Percentiles rank a stretch among this genome's conserved stretches.
phyloP scores from a whole-genome alignment of 2,329 filamentous ascomycete species.

The Bipolaris gigantea region DNA sequence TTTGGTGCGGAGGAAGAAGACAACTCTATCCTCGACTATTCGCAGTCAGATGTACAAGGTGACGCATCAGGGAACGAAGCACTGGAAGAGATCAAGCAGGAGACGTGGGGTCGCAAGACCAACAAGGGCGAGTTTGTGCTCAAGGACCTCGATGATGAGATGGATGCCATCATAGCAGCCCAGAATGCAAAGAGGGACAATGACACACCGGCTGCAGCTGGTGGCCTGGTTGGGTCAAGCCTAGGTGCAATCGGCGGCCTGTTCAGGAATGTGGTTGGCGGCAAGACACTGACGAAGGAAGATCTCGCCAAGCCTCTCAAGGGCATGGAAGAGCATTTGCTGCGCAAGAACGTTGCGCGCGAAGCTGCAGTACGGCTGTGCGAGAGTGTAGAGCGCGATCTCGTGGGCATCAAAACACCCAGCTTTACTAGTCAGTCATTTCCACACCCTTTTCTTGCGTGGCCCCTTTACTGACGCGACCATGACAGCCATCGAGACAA shows the following conservation, averaged over 20 bases:
- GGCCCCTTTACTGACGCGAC: slow-evolving; percentile 11
- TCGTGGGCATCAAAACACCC: slow-evolving; percentile 87
- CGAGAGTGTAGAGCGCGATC: slow-evolving; percentile 85
- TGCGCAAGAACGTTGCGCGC: slow-evolving; percentile 94
- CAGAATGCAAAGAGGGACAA: slow-evolving; percentile 63
- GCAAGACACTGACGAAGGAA: slow-evolving; percentile 85
- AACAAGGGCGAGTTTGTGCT: slow-evolving; percentile 90
- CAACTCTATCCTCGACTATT: slow-evolving; percentile 84
- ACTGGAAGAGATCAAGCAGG: slow-evolving; percentile 74
- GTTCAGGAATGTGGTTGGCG: slow-evolving; percentile 92
- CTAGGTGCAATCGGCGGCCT: slow-evolving; percentile 82
- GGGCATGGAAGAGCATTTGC: slow-evolving; percentile 91
- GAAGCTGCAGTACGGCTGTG: slow-evolving; percentile 92
- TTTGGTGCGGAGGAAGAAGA: slow-evolving; percentile 87
- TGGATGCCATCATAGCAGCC: slow-evolving; percentile 81
- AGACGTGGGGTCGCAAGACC: slow-evolving; percentile 82
- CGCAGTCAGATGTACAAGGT: slow-evolving; percentile 60
- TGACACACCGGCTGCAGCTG: slow-evolving; percentile 25
- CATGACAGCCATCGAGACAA: slow-evolving; percentile 68
- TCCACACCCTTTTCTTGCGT: background rate
- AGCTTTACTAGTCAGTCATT: slow-evolving; percentile 72
- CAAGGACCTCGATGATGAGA: slow-evolving; percentile 90
- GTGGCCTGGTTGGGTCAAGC: slow-evolving; percentile 74
- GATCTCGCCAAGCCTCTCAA: slow-evolving; percentile 92
- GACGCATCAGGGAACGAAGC: slow-evolving; percentile 57